Percentiles rank a stretch among this genome's conserved stretches.
Evolutionary conservation across 345 rosid species (phyloP).

Genomic region (Heritiera fomes): DNA sequence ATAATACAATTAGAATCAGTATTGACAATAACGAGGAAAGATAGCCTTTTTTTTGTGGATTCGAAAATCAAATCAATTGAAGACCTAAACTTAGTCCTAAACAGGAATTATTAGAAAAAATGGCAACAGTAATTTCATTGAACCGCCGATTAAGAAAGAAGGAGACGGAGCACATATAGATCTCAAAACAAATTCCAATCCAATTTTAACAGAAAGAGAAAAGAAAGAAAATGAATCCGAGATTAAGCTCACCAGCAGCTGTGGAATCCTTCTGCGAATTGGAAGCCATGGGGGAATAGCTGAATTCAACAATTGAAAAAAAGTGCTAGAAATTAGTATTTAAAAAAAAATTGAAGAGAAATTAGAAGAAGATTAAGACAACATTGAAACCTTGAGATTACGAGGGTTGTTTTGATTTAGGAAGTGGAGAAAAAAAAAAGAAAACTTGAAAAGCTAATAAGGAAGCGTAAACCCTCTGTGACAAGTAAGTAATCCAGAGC

Average conservation of each 20-base stretch:
- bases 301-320: slow-evolving; percentile 20
- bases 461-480: slow-evolving; percentile 3
- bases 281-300: slow-evolving; percentile 54
- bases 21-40: background rate
- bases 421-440: background rate
- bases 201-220: background rate
- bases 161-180: background rate
- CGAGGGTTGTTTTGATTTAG: background rate
- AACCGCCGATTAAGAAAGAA: background rate
- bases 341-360: background rate
- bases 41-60: background rate
- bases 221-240: background rate
- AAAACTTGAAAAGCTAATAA: background rate
- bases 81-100: background rate
- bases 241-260: slow-evolving; percentile 51
- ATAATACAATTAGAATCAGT: background rate
- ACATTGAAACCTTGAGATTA: background rate
- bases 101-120: background rate
- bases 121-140: background rate
- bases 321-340: background rate
- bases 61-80: background rate
- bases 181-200: slow-evolving; percentile 16
- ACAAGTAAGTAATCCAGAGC: background rate
- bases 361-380: background rate
- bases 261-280: slow-evolving; percentile 46